These are phyloP conservation scores for Sclerospora graminicola DNA, from an alignment of 352 stramenopile genomes.

Conservation along the genomic window DNA sequence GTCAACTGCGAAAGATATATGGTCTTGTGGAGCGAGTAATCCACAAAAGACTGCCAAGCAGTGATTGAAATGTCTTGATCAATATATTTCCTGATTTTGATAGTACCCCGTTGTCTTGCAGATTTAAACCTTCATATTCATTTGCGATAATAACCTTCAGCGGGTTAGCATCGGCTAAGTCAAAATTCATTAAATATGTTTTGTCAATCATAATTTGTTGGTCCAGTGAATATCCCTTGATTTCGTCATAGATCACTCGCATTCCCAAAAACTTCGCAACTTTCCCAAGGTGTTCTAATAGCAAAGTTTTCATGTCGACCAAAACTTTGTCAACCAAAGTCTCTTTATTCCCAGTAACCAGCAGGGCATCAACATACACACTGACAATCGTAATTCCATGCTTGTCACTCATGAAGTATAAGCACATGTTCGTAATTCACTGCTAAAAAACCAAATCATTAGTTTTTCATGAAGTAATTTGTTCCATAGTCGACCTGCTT, in stretches of 20 bases:
- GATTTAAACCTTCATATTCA: too few relatives aligned
- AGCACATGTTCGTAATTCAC: slow-evolving; percentile 2
- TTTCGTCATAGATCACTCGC: slow-evolving; percentile 6
- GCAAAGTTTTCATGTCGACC: slow-evolving; percentile 3
- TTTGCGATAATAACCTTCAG: too few relatives aligned
- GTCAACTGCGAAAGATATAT: too few relatives aligned
- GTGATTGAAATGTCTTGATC: too few relatives aligned
- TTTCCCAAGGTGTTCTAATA: slow-evolving; percentile 19
- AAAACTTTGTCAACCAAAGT: slow-evolving; percentile 2
- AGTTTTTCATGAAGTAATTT: not conserved
- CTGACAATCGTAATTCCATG: slow-evolving; percentile 2
- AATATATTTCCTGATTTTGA: too few relatives aligned
- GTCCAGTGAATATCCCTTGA: slow-evolving; percentile 6
- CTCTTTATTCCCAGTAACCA: slow-evolving; percentile 9
- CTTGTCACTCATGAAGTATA: slow-evolving; percentile 1
- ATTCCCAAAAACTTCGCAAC: slow-evolving; percentile 24
- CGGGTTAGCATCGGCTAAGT: too few relatives aligned
- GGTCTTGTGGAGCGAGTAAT: too few relatives aligned
- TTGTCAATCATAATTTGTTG: slow-evolving; percentile 14
- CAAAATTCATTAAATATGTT: too few relatives aligned
- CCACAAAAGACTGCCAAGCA: too few relatives aligned
- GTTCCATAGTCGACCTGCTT: slow-evolving; percentile 1
- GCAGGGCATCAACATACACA: slow-evolving; percentile 25
- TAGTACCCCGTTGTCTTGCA: too few relatives aligned
- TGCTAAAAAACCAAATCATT: not conserved